Percentiles rank a stretch among this genome's conserved stretches.
Evolutionary conservation across 352 stramenopile genomes (phyloP).

Genomic region (Pythium phragmiticola): DNA sequence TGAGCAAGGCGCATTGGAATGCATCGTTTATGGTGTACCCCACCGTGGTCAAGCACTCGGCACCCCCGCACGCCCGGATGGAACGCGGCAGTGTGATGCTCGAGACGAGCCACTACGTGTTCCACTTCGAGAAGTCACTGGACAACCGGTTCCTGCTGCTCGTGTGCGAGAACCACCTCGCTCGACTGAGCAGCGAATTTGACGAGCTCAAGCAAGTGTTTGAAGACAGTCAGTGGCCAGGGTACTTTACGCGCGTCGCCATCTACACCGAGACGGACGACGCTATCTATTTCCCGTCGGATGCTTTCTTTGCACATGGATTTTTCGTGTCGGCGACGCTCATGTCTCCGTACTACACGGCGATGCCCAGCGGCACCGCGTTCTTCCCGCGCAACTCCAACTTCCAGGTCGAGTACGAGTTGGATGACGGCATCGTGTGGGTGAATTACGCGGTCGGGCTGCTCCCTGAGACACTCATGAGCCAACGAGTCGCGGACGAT

Average conservation of each 20-base stretch:
- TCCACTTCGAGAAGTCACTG: conserved; percentile 61
- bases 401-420: conserved; percentile 74
- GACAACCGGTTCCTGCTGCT: conserved; percentile 41
- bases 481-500: conserved; percentile 62
- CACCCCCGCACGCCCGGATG: conserved; percentile 35
- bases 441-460: conserved; percentile 75
- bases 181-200: conserved; percentile 32
- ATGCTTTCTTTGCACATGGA: conserved; percentile 60
- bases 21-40: conserved; percentile 70
- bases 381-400: conserved; percentile 71
- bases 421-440: conserved; percentile 46
- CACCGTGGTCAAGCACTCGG: conserved; percentile 57
- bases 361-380: conserved; percentile 25
- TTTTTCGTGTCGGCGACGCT: conserved; percentile 73
- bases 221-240: conserved; percentile 65
- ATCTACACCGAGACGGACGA: conserved; percentile 67
- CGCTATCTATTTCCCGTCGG: conserved; percentile 45
- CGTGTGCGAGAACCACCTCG: conserved; percentile 59
- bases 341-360: conserved; percentile 37
- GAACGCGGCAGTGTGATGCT: conserved; percentile 59
- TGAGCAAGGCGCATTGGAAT: conserved; percentile 61
- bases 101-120: conserved; percentile 58
- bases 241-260: conserved; percentile 46
- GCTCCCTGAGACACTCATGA: conserved; percentile 59
- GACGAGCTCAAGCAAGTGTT: conserved; percentile 58